A percentile compares a stretch with the other conserved stretches of the same genome.
Evolutionary conservation across 1,284 basidiomycete species (phyloP).

Genomic region (Malassezia pachydermatis): DNA sequence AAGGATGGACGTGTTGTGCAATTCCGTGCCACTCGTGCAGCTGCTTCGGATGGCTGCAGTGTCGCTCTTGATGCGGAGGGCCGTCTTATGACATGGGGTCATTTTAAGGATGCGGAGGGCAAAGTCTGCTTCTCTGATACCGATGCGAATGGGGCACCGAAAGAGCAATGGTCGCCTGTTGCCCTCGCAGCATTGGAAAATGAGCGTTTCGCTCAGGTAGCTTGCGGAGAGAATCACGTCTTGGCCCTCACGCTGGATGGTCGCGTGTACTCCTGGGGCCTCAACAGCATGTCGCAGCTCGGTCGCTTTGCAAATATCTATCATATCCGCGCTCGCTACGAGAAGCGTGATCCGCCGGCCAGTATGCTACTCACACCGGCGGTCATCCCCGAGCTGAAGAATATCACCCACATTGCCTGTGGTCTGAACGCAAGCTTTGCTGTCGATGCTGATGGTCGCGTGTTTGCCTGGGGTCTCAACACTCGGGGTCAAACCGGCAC

Average conservation of each 20-base stretch:
- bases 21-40: slow-evolving; percentile 72
- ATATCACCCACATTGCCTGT: slow-evolving; percentile 66
- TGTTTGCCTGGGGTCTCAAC: slow-evolving; percentile 88
- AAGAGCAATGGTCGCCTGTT: slow-evolving; percentile 38
- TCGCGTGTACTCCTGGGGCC: slow-evolving; percentile 66
- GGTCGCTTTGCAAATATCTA: slow-evolving; percentile 63
- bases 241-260: slow-evolving; percentile 74
- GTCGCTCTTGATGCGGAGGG: slow-evolving; percentile 69
- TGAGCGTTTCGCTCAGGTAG: slow-evolving; percentile 62
- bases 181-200: slow-evolving; percentile 49
- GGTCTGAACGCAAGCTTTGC: slow-evolving; percentile 82
- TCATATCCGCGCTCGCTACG: slow-evolving; percentile 26
- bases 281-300: slow-evolving; percentile 74
- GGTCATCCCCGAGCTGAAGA: slow-evolving; percentile 59
- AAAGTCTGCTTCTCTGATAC: slow-evolving; percentile 66
- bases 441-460: slow-evolving; percentile 66
- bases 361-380: slow-evolving; percentile 73
- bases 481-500: slow-evolving; percentile 62
- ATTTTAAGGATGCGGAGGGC: slow-evolving; percentile 67
- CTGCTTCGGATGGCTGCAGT: slow-evolving; percentile 73
- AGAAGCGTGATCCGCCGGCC: slow-evolving; percentile 55
- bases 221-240: slow-evolving; percentile 74
- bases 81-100: slow-evolving; percentile 59
- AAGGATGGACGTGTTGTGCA: slow-evolving; percentile 58
- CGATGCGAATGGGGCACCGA: slow-evolving; percentile 26